phyloP scores from a whole-genome alignment of 73 alveolate species.

The Halteria grandinella region DNA sequence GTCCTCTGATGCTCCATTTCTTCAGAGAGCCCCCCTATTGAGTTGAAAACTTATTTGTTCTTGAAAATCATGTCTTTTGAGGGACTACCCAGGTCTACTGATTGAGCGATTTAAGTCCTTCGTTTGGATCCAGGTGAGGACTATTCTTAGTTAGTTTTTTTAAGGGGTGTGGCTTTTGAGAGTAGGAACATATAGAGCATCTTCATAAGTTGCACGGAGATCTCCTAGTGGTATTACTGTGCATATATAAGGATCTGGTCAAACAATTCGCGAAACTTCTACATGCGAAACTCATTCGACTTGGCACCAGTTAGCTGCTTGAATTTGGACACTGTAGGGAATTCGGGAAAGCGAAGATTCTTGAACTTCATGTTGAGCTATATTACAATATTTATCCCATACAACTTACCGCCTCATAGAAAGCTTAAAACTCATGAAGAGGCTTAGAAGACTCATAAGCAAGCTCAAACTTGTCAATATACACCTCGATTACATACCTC shows the following conservation, averaged over 20 bases:
- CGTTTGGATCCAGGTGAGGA: not conserved
- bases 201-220: constrained; percentile 9
- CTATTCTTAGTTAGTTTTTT: not conserved
- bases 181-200: constrained; percentile 56
- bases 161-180: not conserved
- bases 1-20: not conserved
- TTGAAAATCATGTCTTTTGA: not conserved
- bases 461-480: not conserved
- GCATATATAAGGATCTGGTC: constrained; percentile 51
- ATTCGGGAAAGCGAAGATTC: constrained; percentile 48
- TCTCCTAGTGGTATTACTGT: constrained; percentile 34
- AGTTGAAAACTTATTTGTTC: not conserved
- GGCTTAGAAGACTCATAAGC: constrained; percentile 16
- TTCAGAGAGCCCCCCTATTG: not conserved
- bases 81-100: not conserved
- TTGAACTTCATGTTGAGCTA: constrained; percentile 25
- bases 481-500: constrained; percentile 45
- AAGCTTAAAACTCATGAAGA: constrained; percentile 47
- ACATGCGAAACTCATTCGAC: constrained; percentile 49
- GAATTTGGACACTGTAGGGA: constrained; percentile 48
- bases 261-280: constrained; percentile 41
- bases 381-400: not conserved
- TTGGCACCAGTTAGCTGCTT: not conserved
- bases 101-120: constrained; percentile 3
- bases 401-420: constrained; percentile 51